A percentile compares a stretch with the other conserved stretches of the same genome.
Evolutionary conservation across 140 eudicot genomes (phyloP).

Genomic region (Oenanthe javanica): DNA sequence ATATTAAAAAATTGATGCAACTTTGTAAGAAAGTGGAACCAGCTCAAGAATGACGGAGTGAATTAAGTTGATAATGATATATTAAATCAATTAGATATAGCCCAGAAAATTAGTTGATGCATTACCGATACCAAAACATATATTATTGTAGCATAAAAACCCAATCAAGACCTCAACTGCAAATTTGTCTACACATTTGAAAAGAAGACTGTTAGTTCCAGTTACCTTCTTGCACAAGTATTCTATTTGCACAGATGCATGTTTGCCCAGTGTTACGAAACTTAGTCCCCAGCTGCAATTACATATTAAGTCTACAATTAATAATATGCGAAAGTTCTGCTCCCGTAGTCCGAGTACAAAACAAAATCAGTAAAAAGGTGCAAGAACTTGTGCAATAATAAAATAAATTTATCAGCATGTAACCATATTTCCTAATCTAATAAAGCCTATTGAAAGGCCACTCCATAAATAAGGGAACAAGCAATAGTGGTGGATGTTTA

Average conservation of each 20-base stretch:
- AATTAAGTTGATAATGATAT: not conserved
- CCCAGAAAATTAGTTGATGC: not conserved
- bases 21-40: constrained; percentile 4
- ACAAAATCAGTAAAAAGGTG: not conserved
- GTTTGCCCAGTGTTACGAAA: constrained; percentile 86
- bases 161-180: not conserved
- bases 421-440: too few relatives aligned
- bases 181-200: not conserved
- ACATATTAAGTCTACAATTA: constrained; percentile 18
- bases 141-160: not conserved
- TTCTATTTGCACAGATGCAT: constrained; percentile 77
- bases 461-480: not conserved
- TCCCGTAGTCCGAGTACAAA: not conserved
- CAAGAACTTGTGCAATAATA: not conserved
- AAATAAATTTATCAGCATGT: not conserved
- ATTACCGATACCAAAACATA: not conserved
- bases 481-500: not conserved
- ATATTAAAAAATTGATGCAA: not conserved
- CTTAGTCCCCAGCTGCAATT: constrained; percentile 67
- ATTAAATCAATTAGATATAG: not conserved
- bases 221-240: constrained; percentile 93
- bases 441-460: not conserved
- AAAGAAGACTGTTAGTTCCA: not conserved
- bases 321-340: not conserved
- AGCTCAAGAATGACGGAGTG: not conserved